Percentiles rank a stretch among this genome's conserved stretches.
These are phyloP conservation scores for Calonectria multiphialidica DNA, from an alignment of 2,329 filamentous ascomycete species.

Conservation along the genomic window DNA sequence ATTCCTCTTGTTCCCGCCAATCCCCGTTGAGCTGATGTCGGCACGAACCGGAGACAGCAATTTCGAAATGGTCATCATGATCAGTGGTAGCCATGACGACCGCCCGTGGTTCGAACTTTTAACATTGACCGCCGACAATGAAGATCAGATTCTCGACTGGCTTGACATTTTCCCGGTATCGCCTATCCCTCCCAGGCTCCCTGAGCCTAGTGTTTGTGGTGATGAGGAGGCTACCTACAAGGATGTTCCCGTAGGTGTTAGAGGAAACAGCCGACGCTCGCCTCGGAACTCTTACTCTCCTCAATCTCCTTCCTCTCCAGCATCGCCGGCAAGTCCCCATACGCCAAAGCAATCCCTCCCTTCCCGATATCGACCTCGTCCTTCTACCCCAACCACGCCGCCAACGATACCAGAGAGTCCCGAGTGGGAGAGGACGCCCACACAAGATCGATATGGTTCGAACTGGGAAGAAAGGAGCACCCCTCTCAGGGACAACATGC, in stretches of 20 bases:
- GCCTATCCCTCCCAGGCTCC: constrained; percentile 60
- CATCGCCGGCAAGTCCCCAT: constrained; percentile 44
- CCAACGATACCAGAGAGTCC: constrained; percentile 39
- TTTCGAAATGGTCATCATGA: constrained; percentile 86
- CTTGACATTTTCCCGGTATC: constrained; percentile 77
- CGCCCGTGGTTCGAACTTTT: constrained; percentile 88
- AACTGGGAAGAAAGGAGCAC: constrained; percentile 42
- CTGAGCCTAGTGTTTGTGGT: constrained; percentile 49
- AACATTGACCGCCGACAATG: constrained; percentile 80
- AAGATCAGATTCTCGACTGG: constrained; percentile 87
- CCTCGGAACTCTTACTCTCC: constrained; percentile 32
- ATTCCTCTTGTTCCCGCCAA: constrained; percentile 92
- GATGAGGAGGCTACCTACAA: constrained; percentile 41
- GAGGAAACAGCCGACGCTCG: constrained; percentile 41
- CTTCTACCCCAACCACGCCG: constrained; percentile 39
- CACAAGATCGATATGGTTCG: constrained; percentile 44
- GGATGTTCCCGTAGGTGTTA: constrained; percentile 49
- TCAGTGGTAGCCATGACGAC: constrained; percentile 76
- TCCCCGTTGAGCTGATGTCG: constrained; percentile 80
- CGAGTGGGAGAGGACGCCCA: constrained; percentile 52
- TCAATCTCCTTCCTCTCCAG: constrained; percentile 31
- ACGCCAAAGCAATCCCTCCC: constrained; percentile 48
- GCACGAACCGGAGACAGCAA: constrained; percentile 79
- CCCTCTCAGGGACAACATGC: constrained; percentile 52
- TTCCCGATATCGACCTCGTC: constrained; percentile 41